These are phyloP conservation scores for Sphaerosporella brunnea DNA, from an alignment of 495 filamentous ascomycete genomes.

Conservation along the genomic window DNA sequence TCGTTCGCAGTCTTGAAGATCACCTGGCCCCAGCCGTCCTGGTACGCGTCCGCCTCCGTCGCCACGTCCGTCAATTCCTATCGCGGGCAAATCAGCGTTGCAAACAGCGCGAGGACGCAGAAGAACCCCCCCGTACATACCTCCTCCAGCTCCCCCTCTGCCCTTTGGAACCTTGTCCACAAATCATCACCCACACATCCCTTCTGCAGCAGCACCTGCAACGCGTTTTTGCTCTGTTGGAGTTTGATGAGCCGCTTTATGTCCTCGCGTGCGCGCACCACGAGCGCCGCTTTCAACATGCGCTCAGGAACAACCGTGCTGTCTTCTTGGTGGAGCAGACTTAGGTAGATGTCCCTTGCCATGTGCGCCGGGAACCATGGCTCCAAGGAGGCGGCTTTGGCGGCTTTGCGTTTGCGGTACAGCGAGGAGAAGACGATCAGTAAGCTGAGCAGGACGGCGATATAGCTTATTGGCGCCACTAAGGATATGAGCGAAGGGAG, in stretches of 20 bases:
- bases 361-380: constrained; percentile 86
- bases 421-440: constrained; percentile 79
- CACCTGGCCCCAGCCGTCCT: constrained; percentile 69
- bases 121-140: constrained; percentile 7
- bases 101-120: too few relatives aligned
- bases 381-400: constrained; percentile 58
- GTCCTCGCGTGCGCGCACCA: constrained; percentile 78
- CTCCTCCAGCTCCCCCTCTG: constrained; percentile 95
- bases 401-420: constrained; percentile 89
- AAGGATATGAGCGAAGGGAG: constrained; percentile 21
- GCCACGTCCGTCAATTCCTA: constrained; percentile 77
- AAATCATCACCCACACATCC: constrained; percentile 92
- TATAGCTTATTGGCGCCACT: constrained; percentile 46
- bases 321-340: constrained; percentile 70
- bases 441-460: constrained; percentile 68
- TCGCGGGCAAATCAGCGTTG: too few relatives aligned
- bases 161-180: constrained; percentile 76
- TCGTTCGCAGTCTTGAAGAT: constrained; percentile 93
- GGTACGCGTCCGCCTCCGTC: constrained; percentile 80
- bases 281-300: constrained; percentile 68
- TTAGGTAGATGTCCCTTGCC: constrained; percentile 84
- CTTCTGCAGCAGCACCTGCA: constrained; percentile 62
- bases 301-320: constrained; percentile 62
- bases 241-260: constrained; percentile 77
- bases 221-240: constrained; percentile 64